A percentile compares a stretch with the other conserved stretches of the same genome.
These are phyloP conservation scores for Inonotus hispidus DNA, from an alignment of 1,284 basidiomycete genomes.

Conservation along the genomic window DNA sequence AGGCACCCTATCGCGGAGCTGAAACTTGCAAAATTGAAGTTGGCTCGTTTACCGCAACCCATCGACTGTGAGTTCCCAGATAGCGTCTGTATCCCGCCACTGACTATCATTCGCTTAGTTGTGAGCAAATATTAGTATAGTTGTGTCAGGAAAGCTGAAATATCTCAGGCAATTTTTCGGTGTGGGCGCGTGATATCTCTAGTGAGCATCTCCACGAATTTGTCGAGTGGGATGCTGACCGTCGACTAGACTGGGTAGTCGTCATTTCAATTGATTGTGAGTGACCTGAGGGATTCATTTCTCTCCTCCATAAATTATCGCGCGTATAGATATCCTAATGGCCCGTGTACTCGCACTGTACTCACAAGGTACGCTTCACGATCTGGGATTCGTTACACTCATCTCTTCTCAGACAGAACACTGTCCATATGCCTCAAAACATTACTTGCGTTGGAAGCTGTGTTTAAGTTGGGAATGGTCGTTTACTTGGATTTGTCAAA, in stretches of 20 bases:
- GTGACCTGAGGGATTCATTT: background rate
- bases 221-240: background rate
- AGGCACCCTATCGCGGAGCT: background rate
- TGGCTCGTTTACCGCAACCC: background rate
- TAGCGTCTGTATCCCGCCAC: background rate
- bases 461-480: background rate
- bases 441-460: background rate
- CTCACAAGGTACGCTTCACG: background rate
- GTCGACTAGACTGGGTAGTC: background rate
- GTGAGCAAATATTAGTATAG: background rate
- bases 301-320: background rate
- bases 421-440: background rate
- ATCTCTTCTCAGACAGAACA: background rate
- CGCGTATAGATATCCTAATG: constrained; percentile 4
- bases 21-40: background rate
- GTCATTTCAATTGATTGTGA: background rate
- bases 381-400: background rate
- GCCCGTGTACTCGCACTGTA: constrained; percentile 10
- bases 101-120: too few species aligned
- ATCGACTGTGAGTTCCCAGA: background rate
- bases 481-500: background rate
- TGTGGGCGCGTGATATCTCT: background rate
- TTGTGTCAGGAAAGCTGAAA: background rate
- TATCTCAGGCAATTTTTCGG: background rate
- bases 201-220: background rate